Base-by-base conservation (phyloP, 2,329 filamentous ascomycete species). In the Talaromyces islandicus region DNA sequence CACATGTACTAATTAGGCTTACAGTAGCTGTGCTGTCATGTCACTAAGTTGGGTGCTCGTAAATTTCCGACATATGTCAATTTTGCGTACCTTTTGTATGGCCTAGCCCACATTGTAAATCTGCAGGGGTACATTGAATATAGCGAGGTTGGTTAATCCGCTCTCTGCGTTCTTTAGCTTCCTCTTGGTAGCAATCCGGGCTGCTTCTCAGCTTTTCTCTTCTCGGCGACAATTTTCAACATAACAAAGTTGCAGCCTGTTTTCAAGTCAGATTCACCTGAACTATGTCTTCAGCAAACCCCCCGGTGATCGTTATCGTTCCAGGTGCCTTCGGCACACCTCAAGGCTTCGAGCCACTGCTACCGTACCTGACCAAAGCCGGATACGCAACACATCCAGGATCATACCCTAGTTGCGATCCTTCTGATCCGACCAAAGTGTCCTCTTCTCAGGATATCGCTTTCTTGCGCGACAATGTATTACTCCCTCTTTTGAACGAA, bases 301-400 rank as follows among this genome's bases (percentile, higher is more conserved):
- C 14, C 50, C 66, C 68, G 32, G 63, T 62, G 1, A 60, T 69
- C 38, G 60, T 71, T n/a, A 66, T 71, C 35, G 63, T 70, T n/a
- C 69, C 69, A n/a, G 69, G 68, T n/a, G 62, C 69, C 21, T 71
- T 66, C 64, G 68, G 70, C 54, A 60, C 60, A 12, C 69, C 69
- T 3, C 58, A 66, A 43, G 68, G 70, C 60, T 70, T 68, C 54
- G 55, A 68, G n/a, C 58, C 61, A 11, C 59, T 71, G 5, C 56
- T 35, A 17, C 62, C 63, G 11, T n/a, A 57, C 54, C 59, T 65
- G 58, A 69, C 66, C 38, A 62, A 66, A 25, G 66, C 66, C 7
- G 59, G 62, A 6, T 68, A 56, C 1, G 65, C 70, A 24, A 60
- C 62, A 10, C 30, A 69, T n/a, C 67, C 52, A 54, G 52, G 52